A percentile compares a stretch with the other conserved stretches of the same genome.
phyloP scores from a whole-genome alignment of 352 stramenopile species.

The Globisporangium yorkense region DNA sequence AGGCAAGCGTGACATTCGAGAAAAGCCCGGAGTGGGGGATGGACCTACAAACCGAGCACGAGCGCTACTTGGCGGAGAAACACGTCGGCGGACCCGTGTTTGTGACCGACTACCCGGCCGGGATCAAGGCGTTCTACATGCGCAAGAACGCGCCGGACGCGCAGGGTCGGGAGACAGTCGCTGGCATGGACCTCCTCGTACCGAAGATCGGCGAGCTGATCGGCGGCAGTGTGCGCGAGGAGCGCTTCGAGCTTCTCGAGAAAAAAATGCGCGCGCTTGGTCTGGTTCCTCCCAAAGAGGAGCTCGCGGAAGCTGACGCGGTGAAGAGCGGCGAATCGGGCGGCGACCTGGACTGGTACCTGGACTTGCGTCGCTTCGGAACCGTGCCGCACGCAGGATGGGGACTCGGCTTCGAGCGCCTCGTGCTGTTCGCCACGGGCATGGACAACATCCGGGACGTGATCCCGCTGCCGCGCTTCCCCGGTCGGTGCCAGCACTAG shows the following conservation, averaged over 20 bases:
- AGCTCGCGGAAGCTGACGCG: conserved; percentile 48
- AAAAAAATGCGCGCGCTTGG: conserved; percentile 49
- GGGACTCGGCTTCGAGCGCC: conserved; percentile 97
- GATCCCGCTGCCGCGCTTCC: conserved; percentile 96
- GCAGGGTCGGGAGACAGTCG: conserved; percentile 90
- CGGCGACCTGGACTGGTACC: conserved; percentile 94
- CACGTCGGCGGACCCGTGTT: conserved; percentile 86
- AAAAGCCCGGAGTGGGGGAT: conserved; percentile 90
- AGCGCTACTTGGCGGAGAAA: conserved; percentile 92
- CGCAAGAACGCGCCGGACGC: conserved; percentile 87
- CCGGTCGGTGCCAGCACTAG: conserved; percentile 87
- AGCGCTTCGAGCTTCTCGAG: conserved; percentile 90
- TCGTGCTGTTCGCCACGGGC: conserved; percentile 96
- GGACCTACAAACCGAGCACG: conserved; percentile 96
- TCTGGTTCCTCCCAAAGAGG: conserved; percentile 33
- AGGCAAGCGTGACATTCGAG: conserved; percentile 79
- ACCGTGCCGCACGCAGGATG: conserved; percentile 97
- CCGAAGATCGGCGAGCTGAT: conserved; percentile 96
- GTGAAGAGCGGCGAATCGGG: conserved; percentile 18
- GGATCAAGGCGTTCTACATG: conserved; percentile 99
- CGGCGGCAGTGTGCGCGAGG: conserved; percentile 95
- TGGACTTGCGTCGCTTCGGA: conserved; percentile 96
- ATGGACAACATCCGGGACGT: conserved; percentile 99
- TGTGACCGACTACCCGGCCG: conserved; percentile 97
- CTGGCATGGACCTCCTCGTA: conserved; percentile 96